Evolutionary conservation across 495 filamentous ascomycete species (phyloP).

Genomic region (Xylaria longipes): DNA sequence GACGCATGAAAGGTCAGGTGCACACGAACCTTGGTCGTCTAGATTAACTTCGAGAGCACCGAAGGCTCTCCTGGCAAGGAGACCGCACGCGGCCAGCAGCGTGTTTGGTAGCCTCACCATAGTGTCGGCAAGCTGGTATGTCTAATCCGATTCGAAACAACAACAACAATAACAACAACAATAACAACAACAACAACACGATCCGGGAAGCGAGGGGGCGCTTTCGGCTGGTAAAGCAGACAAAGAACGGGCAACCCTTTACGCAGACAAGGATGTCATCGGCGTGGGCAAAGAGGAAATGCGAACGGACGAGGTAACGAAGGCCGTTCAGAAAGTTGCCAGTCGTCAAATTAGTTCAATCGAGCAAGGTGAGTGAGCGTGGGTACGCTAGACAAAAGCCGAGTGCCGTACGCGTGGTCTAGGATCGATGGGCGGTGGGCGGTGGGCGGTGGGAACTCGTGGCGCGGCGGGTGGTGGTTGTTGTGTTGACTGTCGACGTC

Average conservation of each 20-base stretch:
- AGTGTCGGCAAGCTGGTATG: constrained; percentile 1
- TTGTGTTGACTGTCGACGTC: not conserved
- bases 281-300: not conserved
- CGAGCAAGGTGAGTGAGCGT: not conserved
- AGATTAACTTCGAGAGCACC: constrained; percentile 43
- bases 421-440: constrained; percentile 13
- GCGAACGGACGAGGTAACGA: not conserved
- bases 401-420: not conserved
- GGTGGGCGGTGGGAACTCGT: constrained; percentile 13
- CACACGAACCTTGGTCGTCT: constrained; percentile 45
- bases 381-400: not conserved
- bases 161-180: no score
- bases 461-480: not conserved
- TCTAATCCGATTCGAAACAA: not conserved
- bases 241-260: constrained; percentile 5
- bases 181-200: constrained; percentile 3
- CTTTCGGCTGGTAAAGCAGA: constrained; percentile 12
- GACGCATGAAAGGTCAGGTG: no score
- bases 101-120: constrained; percentile 38
- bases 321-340: not conserved
- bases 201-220: not conserved
- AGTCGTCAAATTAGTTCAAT: not conserved
- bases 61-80: constrained; percentile 28
- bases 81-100: constrained; percentile 37
- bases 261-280: constrained; percentile 3